Percentiles rank a stretch among this genome's conserved stretches.
These are phyloP conservation scores for Macrocybe gigantea DNA, from an alignment of 768 basidiomycete species.

Conservation along the genomic window DNA sequence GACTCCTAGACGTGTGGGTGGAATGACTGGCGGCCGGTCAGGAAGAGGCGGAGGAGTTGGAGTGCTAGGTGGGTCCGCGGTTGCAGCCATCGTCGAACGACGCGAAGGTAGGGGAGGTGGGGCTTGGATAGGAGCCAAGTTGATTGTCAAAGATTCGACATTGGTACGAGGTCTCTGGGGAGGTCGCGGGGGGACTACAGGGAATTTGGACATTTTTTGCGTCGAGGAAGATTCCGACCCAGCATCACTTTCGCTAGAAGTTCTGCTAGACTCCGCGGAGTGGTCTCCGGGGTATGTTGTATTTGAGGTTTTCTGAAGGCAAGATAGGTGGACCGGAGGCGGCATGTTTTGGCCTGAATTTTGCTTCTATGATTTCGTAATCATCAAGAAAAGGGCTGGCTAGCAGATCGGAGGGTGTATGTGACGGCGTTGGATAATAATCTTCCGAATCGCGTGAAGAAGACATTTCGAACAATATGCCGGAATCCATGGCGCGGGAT, in stretches of 20 bases:
- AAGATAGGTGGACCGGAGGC: constrained; percentile 12
- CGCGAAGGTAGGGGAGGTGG: constrained; percentile 46
- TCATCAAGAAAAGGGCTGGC: constrained; percentile 19
- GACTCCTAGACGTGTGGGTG: constrained; percentile 9
- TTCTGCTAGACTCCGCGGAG: constrained; percentile 31
- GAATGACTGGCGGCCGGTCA: constrained; percentile 18
- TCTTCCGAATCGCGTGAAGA: constrained; percentile 12
- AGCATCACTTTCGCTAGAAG: constrained; percentile 31
- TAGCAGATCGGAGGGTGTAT: constrained; percentile 8
- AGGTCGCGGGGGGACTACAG: constrained; percentile 22
- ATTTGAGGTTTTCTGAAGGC: constrained; percentile 9
- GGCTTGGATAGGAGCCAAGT: constrained; percentile 13
- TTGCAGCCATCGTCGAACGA: constrained; percentile 19
- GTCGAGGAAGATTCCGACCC: constrained; percentile 8
- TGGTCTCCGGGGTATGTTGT: constrained; percentile 11
- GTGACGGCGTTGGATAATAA: constrained; percentile 6
- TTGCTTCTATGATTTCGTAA: constrained; percentile 1
- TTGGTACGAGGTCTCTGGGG: constrained; percentile 19
- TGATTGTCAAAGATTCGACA: constrained; percentile 11
- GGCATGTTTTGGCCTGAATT: constrained; percentile 1
- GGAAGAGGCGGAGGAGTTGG: constrained; percentile 17
- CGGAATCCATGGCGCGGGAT: constrained; percentile 6
- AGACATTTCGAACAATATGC: constrained; percentile 3
- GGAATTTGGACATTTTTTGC: constrained; percentile 7
- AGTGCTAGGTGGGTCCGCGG: constrained; percentile 10